Base-by-base conservation (phyloP, 805 yeast species). In the Saturnispora bothae region DNA sequence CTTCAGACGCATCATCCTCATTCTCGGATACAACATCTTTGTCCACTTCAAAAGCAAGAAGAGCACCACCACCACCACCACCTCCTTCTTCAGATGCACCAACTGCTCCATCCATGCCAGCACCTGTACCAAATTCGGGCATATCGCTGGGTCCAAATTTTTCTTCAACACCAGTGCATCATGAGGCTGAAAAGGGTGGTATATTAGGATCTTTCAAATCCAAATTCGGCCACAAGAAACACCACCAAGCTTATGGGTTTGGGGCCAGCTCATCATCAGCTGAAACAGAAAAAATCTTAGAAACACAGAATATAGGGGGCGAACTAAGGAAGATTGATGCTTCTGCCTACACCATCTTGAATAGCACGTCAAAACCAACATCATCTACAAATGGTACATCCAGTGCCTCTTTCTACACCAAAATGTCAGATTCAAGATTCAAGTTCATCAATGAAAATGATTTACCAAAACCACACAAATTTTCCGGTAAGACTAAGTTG, bases 381-480 rank as follows among this genome's bases (percentile, higher is more conserved):
- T n/a, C n/a, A n/a, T n/a, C 15, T 8, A 18, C n/a, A 10, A 30
- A 29, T 3, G 28, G 48, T 9, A 38, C 53, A 2, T 44, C 41
- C 17, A 49, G 50, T n/a, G 21, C 14, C 12, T 15, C 33, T 8
- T 18, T 42, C 0, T 65, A 59, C 43, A 45, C 75, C 3, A 63
- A 58, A 4, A 82, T 85, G 35, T 84, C 83, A 48, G 92, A 83
- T 53, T 57, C 65, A n/a, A 64, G 88, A 48, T 86, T 78, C 64
- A 71, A 68, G 46, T 88, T 84, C 65, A 53, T 64, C 3, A 83
- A 83, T 54, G 68, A 71, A 14, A 59, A 62, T 31, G 80, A 84
- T 18, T 64, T 92, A 32, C 97, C 98, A 0, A 76, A 75, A 48
- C 97, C 98, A n/a, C 68, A 97, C 47, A 69, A 71, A 35, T 85